Conservation (phyloP, 345 rosid genomes). For the Balakata baccata region DNA sequence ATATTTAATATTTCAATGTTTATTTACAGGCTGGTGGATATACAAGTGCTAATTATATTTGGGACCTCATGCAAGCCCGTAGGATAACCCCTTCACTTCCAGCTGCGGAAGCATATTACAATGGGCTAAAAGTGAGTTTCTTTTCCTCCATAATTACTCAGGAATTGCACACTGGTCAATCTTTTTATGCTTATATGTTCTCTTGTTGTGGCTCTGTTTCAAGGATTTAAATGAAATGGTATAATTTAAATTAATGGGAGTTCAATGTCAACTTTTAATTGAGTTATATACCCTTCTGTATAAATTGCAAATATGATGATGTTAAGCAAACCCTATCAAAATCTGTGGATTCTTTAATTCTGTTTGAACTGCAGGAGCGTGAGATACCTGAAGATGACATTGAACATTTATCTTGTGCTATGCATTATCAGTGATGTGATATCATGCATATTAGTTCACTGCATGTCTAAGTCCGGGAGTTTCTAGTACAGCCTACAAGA, state of each 20-base stretch:
- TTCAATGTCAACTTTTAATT: not conserved
- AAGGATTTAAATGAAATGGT: not conserved
- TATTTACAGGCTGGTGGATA: conserved; percentile 73
- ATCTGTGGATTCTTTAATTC: not conserved
- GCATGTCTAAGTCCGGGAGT: conserved; percentile 30
- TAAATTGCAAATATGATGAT: not conserved
- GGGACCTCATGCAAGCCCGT: conserved; percentile 90
- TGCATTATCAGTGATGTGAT: not conserved
- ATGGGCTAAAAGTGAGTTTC: conserved; percentile 66
- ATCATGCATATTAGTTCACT: not conserved
- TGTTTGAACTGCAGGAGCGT: conserved; percentile 48
- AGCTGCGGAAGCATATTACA: conserved; percentile 80
- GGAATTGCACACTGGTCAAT: not conserved
- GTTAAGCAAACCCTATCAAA: not conserved
- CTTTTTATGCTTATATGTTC: not conserved
- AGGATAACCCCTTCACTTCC: conserved; percentile 37
- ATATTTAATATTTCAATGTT: not conserved
- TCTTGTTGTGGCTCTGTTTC: not conserved
- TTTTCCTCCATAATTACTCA: not conserved
- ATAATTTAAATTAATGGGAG: not conserved
- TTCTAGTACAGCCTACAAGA: conserved; percentile 65
- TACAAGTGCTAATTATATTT: conserved; percentile 72
- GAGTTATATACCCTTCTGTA: not conserved
- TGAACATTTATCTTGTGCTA: conserved; percentile 10
- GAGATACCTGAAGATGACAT: conserved; percentile 80